Evolutionary conservation across 2,329 filamentous ascomycete genomes (phyloP).

Genomic region (Dothideomycetes sp.): DNA sequence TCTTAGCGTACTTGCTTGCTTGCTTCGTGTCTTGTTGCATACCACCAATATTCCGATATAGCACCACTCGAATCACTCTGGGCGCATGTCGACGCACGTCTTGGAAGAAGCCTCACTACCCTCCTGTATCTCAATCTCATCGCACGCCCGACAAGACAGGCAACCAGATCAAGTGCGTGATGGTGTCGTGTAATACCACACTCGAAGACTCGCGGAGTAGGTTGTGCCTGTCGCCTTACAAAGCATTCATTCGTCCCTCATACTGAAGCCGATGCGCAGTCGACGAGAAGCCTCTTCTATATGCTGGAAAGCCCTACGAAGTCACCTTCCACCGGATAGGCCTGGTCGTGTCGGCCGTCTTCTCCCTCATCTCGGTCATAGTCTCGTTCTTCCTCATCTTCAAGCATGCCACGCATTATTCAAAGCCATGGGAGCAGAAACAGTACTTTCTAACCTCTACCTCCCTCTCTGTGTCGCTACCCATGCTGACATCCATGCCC

Average conservation of each 20-base stretch:
- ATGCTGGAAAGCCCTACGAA: conserved; percentile 29
- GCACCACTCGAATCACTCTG: too few species aligned
- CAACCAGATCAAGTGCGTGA: conserved; percentile 9
- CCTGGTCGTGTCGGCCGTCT: conserved; percentile 44
- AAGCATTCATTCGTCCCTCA: too few species aligned
- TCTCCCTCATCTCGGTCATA: conserved; percentile 42
- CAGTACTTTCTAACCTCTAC: conserved; percentile 45
- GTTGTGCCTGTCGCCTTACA: conserved; percentile 12
- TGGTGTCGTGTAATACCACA: conserved; percentile 40
- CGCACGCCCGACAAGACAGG: too few species aligned
- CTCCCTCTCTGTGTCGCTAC: too few species aligned
- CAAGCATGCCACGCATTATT: conserved; percentile 51
- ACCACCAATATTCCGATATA: too few species aligned
- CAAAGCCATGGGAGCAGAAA: conserved; percentile 50
- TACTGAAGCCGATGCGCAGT: conserved; percentile 27
- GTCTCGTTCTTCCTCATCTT: conserved; percentile 47
- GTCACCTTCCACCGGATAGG: conserved; percentile 50
- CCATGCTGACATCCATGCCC: background rate
- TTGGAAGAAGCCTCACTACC: too few species aligned
- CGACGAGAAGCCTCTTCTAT: conserved; percentile 43
- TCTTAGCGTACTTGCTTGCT: too few species aligned
- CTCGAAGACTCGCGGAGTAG: conserved; percentile 38
- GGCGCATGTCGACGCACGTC: too few species aligned
- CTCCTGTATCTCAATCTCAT: too few species aligned
- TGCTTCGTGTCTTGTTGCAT: too few species aligned